phyloP scores from a whole-genome alignment of 2,329 filamentous ascomycete species.

The Basipetospora chlamydospora region DNA sequence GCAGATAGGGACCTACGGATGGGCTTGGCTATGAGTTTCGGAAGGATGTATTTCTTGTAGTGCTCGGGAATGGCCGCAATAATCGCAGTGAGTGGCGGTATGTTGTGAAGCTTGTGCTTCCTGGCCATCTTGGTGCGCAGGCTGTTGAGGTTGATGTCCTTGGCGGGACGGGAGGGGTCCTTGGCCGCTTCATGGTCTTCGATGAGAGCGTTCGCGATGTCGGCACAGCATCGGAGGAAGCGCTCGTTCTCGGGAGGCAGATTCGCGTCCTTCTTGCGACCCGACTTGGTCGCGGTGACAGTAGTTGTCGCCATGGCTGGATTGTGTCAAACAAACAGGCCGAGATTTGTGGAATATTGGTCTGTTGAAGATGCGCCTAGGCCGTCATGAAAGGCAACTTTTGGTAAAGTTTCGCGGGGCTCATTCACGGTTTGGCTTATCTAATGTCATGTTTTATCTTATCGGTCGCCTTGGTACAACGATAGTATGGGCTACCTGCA shows the following conservation, averaged over 20 bases:
- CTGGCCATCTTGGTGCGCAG: slow-evolving; percentile 77
- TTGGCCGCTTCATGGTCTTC: slow-evolving; percentile 79
- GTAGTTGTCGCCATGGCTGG: slow-evolving; percentile 35
- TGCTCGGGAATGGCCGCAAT: slow-evolving; percentile 98
- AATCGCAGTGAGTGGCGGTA: slow-evolving; percentile 88
- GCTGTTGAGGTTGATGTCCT: slow-evolving; percentile 85
- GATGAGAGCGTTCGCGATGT: slow-evolving; percentile 86
- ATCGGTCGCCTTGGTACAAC: too few relatives aligned
- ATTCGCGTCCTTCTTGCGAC: slow-evolving; percentile 57
- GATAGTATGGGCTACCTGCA: too few relatives aligned
- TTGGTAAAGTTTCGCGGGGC: too few relatives aligned
- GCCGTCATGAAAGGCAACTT: too few relatives aligned
- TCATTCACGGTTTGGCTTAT: too few relatives aligned
- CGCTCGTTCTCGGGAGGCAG: slow-evolving; percentile 87
- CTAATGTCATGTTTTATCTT: too few relatives aligned
- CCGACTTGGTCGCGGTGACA: slow-evolving; percentile 47
- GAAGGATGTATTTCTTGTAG: slow-evolving; percentile 98
- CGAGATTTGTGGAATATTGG: too few relatives aligned
- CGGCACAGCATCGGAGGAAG: slow-evolving; percentile 84
- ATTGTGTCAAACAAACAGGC: neutral
- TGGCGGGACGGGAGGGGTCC: slow-evolving; percentile 56
- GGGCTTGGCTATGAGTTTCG: slow-evolving; percentile 91
- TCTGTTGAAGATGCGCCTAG: too few relatives aligned
- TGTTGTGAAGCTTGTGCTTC: slow-evolving; percentile 77
- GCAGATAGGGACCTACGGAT: slow-evolving; percentile 44